These are phyloP conservation scores for Daedaleopsis sinensis DNA, from an alignment of 768 basidiomycete species.

Conservation along the genomic window DNA sequence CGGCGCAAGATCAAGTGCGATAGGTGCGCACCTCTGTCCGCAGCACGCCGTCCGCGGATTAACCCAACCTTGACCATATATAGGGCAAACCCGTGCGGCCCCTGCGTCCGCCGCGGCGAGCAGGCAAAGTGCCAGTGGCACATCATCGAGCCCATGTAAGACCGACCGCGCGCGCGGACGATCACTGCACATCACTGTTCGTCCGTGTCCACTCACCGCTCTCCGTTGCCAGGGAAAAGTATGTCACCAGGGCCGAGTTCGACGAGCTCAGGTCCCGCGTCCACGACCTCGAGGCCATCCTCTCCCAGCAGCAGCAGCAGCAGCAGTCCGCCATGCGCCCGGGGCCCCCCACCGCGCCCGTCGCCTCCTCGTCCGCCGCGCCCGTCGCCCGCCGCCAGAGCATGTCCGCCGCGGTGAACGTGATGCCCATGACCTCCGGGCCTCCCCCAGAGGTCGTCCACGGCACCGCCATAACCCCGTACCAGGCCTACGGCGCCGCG, in stretches of 20 bases:
- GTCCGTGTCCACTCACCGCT: slow-evolving; percentile 12
- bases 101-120: slow-evolving; percentile 80
- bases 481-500: slow-evolving; percentile 21
- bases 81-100: slow-evolving; percentile 80
- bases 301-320: no score
- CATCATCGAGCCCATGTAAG: slow-evolving; percentile 80
- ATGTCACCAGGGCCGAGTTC: slow-evolving; percentile 76
- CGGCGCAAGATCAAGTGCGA: slow-evolving; percentile 88
- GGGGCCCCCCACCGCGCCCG: slow-evolving; percentile 20
- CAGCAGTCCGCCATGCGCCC: slow-evolving; percentile 27
- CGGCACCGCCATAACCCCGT: slow-evolving; percentile 27
- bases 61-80: slow-evolving; percentile 31
- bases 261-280: slow-evolving; percentile 73
- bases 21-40: slow-evolving; percentile 50
- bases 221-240: slow-evolving; percentile 62
- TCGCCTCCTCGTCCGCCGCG: slow-evolving; percentile 16
- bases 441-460: slow-evolving; percentile 26
- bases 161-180: slow-evolving; percentile 15
- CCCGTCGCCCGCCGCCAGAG: slow-evolving; percentile 25
- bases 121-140: slow-evolving; percentile 83
- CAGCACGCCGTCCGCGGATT: slow-evolving; percentile 14
- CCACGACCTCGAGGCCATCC: slow-evolving; percentile 58
- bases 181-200: not conserved
- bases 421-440: slow-evolving; percentile 24
- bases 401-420: slow-evolving; percentile 13